phyloP scores from a whole-genome alignment of 306 rosid genomes.

The Fragaria nilgerrensis region DNA sequence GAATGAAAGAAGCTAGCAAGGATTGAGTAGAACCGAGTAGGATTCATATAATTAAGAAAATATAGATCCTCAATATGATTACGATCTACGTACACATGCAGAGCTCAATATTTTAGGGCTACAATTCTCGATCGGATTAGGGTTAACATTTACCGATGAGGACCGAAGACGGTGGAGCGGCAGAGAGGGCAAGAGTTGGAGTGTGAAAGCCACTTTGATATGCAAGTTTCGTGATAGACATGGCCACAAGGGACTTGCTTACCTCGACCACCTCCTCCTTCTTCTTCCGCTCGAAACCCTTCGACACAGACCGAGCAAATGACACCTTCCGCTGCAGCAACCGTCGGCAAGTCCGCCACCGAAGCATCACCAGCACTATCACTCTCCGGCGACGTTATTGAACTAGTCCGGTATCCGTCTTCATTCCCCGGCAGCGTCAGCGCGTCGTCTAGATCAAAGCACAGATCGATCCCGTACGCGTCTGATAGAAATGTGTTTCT shows the following conservation, averaged over 20 bases:
- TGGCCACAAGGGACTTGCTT: slow-evolving; percentile 63
- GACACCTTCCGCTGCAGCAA: not conserved
- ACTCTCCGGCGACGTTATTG: not conserved
- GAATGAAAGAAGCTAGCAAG: not conserved
- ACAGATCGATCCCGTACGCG: not conserved
- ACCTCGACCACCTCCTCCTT: not conserved
- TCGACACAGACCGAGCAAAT: slow-evolving; percentile 58
- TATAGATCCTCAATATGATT: not conserved
- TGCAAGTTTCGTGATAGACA: slow-evolving; percentile 57
- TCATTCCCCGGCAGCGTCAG: not conserved
- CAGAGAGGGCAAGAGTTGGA: slow-evolving; percentile 70
- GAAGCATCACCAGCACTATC: not conserved
- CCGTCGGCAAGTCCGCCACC: not conserved
- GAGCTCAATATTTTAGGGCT: not conserved
- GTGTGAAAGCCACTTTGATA: slow-evolving; percentile 55
- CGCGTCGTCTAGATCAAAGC: slow-evolving; percentile 27
- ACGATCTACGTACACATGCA: not conserved
- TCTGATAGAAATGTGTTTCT: not conserved
- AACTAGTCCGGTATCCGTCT: not conserved
- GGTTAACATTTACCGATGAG: not conserved
- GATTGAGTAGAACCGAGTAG: not conserved
- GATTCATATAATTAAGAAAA: not conserved
- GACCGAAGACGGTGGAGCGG: slow-evolving; percentile 42
- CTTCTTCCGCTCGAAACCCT: slow-evolving; percentile 11
- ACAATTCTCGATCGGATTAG: not conserved